A percentile compares a stretch with the other conserved stretches of the same genome.
These are phyloP conservation scores for Phytomonas sp. DNA, from an alignment of 208 protist genomes.

Conservation along the genomic window DNA sequence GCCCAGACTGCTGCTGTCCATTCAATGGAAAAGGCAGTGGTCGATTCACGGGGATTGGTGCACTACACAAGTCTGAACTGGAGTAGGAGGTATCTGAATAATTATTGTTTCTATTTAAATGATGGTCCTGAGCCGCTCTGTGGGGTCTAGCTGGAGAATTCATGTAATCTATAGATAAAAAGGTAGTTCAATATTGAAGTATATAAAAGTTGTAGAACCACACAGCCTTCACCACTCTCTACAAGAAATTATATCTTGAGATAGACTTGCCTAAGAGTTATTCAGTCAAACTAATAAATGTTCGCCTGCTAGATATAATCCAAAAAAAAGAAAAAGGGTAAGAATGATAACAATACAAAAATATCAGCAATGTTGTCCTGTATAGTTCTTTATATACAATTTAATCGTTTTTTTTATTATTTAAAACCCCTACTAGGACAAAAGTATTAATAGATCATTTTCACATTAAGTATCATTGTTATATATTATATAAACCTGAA, in stretches of 20 bases:
- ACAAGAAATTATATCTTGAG: background rate
- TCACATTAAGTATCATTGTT: background rate
- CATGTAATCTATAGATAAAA: background rate
- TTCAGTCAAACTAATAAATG: background rate
- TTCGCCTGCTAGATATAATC: background rate
- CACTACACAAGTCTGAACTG: conserved; percentile 12
- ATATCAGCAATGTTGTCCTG: background rate
- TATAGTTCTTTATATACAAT: background rate
- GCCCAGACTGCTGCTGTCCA: background rate
- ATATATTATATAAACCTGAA: background rate
- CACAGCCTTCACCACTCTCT: background rate
- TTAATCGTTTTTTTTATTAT: background rate
- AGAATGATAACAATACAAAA: background rate
- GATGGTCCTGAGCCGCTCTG: conserved; percentile 10
- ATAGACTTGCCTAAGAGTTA: background rate
- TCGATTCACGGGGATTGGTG: background rate
- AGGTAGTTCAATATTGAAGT: background rate
- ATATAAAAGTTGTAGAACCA: background rate
- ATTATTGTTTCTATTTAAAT: conserved; percentile 6
- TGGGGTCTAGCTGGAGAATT: background rate
- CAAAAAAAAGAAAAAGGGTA: background rate
- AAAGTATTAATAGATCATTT: background rate
- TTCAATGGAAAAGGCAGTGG: background rate
- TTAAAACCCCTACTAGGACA: background rate
- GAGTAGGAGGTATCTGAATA: conserved; percentile 19